Evolutionary conservation across 2,329 filamentous ascomycete genomes (phyloP).

Genomic region (Colletotrichum noveboracense): DNA sequence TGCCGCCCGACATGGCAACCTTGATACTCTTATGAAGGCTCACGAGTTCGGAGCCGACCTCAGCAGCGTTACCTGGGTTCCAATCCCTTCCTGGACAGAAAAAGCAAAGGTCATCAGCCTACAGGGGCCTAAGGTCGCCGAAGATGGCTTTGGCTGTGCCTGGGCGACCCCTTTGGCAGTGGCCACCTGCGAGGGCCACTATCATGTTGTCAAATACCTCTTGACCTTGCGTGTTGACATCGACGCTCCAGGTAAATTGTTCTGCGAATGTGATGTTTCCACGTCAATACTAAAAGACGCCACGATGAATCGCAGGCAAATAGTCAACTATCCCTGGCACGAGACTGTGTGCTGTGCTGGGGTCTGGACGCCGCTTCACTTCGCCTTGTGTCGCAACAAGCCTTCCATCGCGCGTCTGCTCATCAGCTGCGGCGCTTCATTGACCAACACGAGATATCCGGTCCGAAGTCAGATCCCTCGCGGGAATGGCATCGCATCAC

Average conservation of each 20-base stretch:
- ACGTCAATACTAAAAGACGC: no score
- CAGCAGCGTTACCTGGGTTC: no score
- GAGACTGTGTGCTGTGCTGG: no score
- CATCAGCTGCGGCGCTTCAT: not conserved
- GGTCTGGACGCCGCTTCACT: not conserved
- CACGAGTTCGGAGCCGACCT: no score
- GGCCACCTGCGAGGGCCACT: rapidly evolving
- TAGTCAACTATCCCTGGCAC: no score
- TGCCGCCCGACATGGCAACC: no score
- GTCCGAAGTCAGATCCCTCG: not conserved
- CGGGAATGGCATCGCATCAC: rapidly evolving
- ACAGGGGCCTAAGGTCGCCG: no score
- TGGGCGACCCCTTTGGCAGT: not conserved
- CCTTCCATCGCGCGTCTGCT: not conserved
- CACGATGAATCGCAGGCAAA: no score
- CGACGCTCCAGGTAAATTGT: not conserved
- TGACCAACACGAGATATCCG: not conserved
- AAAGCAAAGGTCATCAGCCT: no score
- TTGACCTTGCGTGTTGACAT: rapidly evolving
- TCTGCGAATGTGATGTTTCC: no score
- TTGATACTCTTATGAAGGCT: no score
- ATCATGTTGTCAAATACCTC: not conserved
- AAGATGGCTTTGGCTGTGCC: not conserved
- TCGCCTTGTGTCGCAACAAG: not conserved
- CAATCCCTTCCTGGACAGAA: no score